Base-by-base conservation (phyloP, 495 filamentous ascomycete species). In the Gamarada debralockiae region DNA sequence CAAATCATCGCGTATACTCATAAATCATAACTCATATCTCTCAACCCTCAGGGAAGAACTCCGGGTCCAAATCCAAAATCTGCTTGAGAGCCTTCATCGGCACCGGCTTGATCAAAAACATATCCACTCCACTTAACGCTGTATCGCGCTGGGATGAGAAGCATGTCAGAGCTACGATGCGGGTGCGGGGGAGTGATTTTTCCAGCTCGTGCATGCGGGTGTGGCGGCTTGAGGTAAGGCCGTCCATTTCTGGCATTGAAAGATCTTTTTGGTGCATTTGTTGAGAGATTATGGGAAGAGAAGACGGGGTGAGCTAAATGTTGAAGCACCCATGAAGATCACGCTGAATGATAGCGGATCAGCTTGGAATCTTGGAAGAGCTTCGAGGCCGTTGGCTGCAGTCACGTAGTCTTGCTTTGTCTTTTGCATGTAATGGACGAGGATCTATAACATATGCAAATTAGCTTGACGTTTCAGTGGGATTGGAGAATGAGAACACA, bases 81-180 rank as follows among this genome's bases (percentile, higher is more conserved):
- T 41, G 22, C 31, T 50, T 58, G 50, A 58, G 45, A 24, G 33
- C 21, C 27, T 54, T 53, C 51, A 73, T 57, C 52, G 63, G 67
- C 12, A 86, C 79, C 0, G 84, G 85, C 54, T 89, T 89, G 1
- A 82, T 85, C 40, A 87, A 58, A 58, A 86, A 88, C 37, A 84
- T 59, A 53, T 87, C 79, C 10, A 85, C 71, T 3, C 85, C 85
- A 22, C 76, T 79, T 6, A 73, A 68, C 50, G 83, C 69, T 0
- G 84, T 84, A 53, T 87, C 80, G 3, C 73, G 71, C 56, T 81
- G 75, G 50, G 77, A 81, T 38, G 81, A 82, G 14, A 87, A 66
- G 0, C 85, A 85, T 1, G 85, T 87, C 18, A 88, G 68, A 1
- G 84, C 86, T 38, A 87, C 78, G 48, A 90, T 84, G 27, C 74